Evolutionary conservation across 306 rosid genomes (phyloP).

Genomic region (Rosa chinensis): DNA sequence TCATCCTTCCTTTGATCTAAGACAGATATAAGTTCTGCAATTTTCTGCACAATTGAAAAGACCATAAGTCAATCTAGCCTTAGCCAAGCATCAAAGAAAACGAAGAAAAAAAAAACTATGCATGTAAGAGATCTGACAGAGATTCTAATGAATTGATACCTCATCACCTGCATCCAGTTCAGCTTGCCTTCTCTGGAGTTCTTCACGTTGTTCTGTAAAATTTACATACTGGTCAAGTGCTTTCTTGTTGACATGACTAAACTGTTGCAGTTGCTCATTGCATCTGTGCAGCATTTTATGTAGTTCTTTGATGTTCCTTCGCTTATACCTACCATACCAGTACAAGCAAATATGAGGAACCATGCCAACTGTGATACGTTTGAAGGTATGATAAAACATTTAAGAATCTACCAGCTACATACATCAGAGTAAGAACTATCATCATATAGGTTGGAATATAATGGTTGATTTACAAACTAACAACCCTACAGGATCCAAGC

Average conservation of each 20-base stretch:
- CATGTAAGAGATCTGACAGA: constrained; percentile 3
- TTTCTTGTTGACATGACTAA: constrained; percentile 96
- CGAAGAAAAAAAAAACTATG: not conserved
- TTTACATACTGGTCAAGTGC: constrained; percentile 95
- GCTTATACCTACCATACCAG: constrained; percentile 62
- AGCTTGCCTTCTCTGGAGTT: constrained; percentile 95
- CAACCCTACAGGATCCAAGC: not conserved
- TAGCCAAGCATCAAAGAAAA: not conserved
- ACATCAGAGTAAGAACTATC: not conserved
- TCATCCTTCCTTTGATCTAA: constrained; percentile 97
- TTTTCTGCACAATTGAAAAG: constrained; percentile 66
- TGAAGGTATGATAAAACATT: not conserved
- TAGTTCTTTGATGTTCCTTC: constrained; percentile 79
- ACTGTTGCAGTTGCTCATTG: constrained; percentile 84
- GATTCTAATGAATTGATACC: constrained; percentile 40
- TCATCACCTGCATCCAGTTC: constrained; percentile 95
- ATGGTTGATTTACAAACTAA: not conserved
- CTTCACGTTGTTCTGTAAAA: constrained; percentile 96
- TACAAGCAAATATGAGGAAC: constrained; percentile 9
- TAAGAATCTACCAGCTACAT: not conserved
- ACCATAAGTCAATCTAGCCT: constrained; percentile 4
- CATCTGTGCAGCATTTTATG: constrained; percentile 86
- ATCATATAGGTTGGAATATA: not conserved
- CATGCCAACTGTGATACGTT: not conserved
- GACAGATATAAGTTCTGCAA: constrained; percentile 78